Evolutionary conservation across 306 rosid species (phyloP), one percentile per base, ranked within the genome.

Genomic region (Castanea crenata): DNA sequence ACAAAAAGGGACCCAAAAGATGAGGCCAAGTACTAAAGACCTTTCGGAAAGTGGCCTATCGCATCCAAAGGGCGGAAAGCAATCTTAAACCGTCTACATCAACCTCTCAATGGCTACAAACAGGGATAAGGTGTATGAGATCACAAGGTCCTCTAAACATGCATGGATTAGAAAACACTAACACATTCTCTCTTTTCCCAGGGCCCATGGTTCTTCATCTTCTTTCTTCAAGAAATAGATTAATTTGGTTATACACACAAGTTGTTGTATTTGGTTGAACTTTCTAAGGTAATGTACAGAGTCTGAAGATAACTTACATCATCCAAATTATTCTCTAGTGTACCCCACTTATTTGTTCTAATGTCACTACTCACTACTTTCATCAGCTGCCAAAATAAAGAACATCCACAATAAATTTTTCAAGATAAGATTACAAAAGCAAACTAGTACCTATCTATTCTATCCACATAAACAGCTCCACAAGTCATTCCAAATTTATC

Each of bases 61-160:
- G 68, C 25, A 21, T 35, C 76, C 27, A 76, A 19, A 5, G 46
- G 46, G 46, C 46, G 34, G 62, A 73, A 78, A 18, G 62, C 38
- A 62, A 74, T 46, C 74, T 20, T 19, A 49, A 34, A 44, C 29
- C 32, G 70, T 21, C 69, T 56, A 84, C 75, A 75, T 69, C 52
- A 67, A n/a, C 79, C 78, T 85, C 72, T 78, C 69, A 69, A 15
- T 19, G 80, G 49, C 82, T 31, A 63, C 57, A 78, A 67, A 23
- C 32, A n/a, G 19, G 72, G 88, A 79, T 81, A 82, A 78, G 85
- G 77, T 35, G 72, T 27, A 64, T 70, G 44, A 44, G 74, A 74
- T 67, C 18, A 11, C 29, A 65, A 15, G 55, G 63, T 27, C 75
- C 31, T 5, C 73, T 35, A 31, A 14, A 5, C 54, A 72, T 11